A percentile compares a stretch with the other conserved stretches of the same genome.
These are phyloP conservation scores for Xylariaceae sp. DNA, from an alignment of 2,329 filamentous ascomycete genomes.

Conservation along the genomic window DNA sequence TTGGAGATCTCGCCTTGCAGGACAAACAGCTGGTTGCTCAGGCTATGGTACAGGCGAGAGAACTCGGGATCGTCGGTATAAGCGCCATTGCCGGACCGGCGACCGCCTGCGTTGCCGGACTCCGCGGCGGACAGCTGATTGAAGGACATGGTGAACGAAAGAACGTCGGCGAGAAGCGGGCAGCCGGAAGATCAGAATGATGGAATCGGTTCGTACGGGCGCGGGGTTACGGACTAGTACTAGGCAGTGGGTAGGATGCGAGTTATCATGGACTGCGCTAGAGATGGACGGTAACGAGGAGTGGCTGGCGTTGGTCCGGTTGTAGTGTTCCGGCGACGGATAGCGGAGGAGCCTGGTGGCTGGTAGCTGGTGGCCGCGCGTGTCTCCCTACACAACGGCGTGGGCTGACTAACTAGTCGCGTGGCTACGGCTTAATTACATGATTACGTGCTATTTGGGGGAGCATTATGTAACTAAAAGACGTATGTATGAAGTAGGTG, in stretches of 20 bases:
- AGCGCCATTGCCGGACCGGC: conserved; percentile 40
- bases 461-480: too few relatives aligned
- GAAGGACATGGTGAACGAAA: conserved; percentile 68
- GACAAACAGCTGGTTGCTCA: conserved; percentile 85
- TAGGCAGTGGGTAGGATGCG: conserved; percentile 5
- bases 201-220: neutral
- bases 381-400: too few relatives aligned
- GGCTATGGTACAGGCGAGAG: conserved; percentile 71
- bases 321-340: too few relatives aligned
- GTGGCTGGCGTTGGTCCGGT: too few relatives aligned
- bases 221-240: too few relatives aligned
- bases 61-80: conserved; percentile 95
- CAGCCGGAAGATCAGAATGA: neutral
- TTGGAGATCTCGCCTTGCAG: conserved; percentile 84
- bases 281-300: too few relatives aligned
- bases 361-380: too few relatives aligned
- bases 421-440: too few relatives aligned
- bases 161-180: neutral
- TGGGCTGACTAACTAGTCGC: too few relatives aligned
- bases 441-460: too few relatives aligned
- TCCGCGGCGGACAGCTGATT: conserved; percentile 82
- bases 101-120: conserved; percentile 67
- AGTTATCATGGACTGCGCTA: neutral
- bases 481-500: too few relatives aligned
- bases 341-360: too few relatives aligned